A percentile compares a stretch with the other conserved stretches of the same genome.
phyloP scores from a whole-genome alignment of 495 filamentous ascomycete genomes.

The Hypoxylon lenormandii region DNA sequence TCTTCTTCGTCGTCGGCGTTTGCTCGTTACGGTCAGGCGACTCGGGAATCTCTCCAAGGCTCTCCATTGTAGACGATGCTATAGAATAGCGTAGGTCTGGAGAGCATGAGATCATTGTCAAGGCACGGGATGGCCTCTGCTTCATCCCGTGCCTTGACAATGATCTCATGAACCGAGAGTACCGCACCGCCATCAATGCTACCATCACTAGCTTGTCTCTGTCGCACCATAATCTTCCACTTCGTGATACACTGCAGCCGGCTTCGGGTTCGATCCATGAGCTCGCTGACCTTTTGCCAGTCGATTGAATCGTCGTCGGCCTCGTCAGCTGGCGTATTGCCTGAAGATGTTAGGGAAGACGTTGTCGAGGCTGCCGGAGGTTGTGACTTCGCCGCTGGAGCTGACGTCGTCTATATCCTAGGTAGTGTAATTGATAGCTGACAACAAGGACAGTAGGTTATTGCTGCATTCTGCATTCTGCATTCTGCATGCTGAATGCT shows the following conservation, averaged over 20 bases:
- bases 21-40: too few relatives aligned
- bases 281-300: constrained; percentile 72
- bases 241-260: constrained; percentile 76
- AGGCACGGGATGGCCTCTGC: constrained; percentile 39
- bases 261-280: constrained; percentile 69
- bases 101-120: too few relatives aligned
- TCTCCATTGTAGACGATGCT: background rate
- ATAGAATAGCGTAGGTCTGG: background rate
- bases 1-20: too few relatives aligned
- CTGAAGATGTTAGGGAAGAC: too few relatives aligned
- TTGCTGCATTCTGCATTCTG: too few relatives aligned
- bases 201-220: constrained; percentile 28
- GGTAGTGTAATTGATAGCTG: too few relatives aligned
- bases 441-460: too few relatives aligned
- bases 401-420: too few relatives aligned
- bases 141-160: constrained; percentile 39
- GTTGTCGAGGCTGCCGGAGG: too few relatives aligned
- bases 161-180: constrained; percentile 27
- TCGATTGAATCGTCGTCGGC: constrained; percentile 65
- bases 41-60: background rate
- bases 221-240: constrained; percentile 66
- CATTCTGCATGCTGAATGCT: too few relatives aligned
- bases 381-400: too few relatives aligned
- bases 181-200: constrained; percentile 38
- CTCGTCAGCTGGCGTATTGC: constrained; percentile 40